phyloP scores from a whole-genome alignment of 2,329 filamentous ascomycete species.

The Stachybotrys chartarum region DNA sequence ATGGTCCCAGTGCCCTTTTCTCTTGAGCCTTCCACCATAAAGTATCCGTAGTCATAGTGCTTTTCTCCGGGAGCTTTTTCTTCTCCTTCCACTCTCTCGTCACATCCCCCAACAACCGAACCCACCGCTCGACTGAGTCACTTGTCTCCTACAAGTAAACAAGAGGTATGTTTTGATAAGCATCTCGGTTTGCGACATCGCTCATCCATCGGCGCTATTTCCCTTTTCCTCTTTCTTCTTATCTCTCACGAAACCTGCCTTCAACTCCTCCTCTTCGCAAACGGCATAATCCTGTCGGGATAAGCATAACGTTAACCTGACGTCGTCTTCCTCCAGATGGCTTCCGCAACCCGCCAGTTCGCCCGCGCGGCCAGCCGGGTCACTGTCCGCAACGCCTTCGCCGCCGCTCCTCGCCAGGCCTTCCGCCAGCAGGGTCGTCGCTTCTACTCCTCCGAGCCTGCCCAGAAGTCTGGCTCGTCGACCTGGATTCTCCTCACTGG shows the following conservation, averaged over 20 bases:
- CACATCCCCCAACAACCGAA: not conserved
- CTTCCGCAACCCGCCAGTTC: constrained; percentile 44
- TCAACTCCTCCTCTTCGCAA: not conserved
- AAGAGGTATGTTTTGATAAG: not conserved
- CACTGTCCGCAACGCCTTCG: constrained; percentile 49
- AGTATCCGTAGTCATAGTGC: too few relatives aligned
- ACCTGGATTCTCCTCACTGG: constrained; percentile 51
- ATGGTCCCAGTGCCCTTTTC: not conserved
- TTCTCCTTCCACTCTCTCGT: not conserved
- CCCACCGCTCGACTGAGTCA: not conserved
- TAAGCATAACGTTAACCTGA: not conserved
- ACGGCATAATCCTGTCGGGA: not conserved
- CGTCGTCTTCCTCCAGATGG: constrained; percentile 19
- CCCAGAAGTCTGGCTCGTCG: constrained; percentile 36
- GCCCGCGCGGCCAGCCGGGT: constrained; percentile 53
- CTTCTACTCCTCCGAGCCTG: constrained; percentile 68
- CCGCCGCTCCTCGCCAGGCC: constrained; percentile 53
- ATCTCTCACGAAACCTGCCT: constrained; percentile 5
- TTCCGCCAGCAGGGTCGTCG: constrained; percentile 71
- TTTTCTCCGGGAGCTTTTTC: not conserved
- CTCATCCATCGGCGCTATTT: constrained; percentile 5
- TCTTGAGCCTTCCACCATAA: not conserved
- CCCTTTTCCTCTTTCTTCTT: constrained; percentile 11
- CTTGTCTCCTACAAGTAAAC: not conserved
- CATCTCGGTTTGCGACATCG: not conserved